Evolutionary conservation across 2,329 filamentous ascomycete species (phyloP), one percentile per base, ranked within the genome.

Genomic region (Helminthosporium solani): DNA sequence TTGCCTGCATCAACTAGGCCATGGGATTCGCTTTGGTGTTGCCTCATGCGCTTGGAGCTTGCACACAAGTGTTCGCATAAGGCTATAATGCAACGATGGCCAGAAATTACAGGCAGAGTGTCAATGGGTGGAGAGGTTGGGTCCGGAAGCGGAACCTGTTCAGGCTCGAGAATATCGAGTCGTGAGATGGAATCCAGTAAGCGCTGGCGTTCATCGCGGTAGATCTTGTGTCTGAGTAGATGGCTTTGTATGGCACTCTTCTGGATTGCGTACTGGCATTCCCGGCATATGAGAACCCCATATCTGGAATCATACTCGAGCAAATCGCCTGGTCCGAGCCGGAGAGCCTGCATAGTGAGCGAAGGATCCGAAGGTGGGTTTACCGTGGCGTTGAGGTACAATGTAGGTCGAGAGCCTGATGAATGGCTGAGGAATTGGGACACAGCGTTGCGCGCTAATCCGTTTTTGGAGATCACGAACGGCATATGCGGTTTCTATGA

Each of bases 251-350:
- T 18, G 1, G 69, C 69, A 49, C 54, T 66, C 45, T 68, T 70
- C 47, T 72, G 69, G 42, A 71, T 64, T 12, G 69, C 69, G 46
- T 71, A 71, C 27, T 61, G 53, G 50, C 69, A 72, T 50, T 64
- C 49, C 28, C 60, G 58, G 55, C 67, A 72, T 30, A 72, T 69
- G 7, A 71, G 47, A 6, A 71, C 58, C 8, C 58, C 39, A 46
- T 64, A 56, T 8, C 27, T 40, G 1, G 52, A 31, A 15, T 62
- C 41, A 33, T 64, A 63, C 25, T 58, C 43, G 14, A 68, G 43
- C 1, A 59, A 27, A 18, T 50, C 48, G 21, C 41, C 42, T n/a
- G 57, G 42, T 11, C 57, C 58, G 21, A 62, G 30, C 42, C 36
- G 42, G 4, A 38, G 40, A 16, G 40, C 30, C 15, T 40, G 36